Evolutionary conservation across 2,329 filamentous ascomycete species (phyloP).

Genomic region (Exophiala phaeomuriformis): DNA sequence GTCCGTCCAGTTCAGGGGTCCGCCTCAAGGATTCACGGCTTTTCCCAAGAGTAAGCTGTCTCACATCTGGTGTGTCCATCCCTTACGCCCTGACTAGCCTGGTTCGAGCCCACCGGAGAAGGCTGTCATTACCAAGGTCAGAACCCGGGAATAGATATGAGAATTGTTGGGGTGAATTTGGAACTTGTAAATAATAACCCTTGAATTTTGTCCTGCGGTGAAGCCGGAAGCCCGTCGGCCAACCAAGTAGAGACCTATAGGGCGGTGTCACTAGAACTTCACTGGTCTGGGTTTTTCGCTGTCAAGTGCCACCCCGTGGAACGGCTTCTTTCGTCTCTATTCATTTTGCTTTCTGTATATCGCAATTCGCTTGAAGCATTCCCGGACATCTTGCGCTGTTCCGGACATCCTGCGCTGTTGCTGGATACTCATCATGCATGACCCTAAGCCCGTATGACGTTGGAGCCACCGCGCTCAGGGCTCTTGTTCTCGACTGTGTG

Average conservation of each 20-base stretch:
- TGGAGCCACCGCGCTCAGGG: too few species aligned
- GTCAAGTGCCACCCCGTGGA: too few species aligned
- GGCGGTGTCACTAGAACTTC: not conserved
- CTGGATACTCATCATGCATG: too few species aligned
- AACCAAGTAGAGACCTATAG: not conserved
- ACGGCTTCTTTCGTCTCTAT: too few species aligned
- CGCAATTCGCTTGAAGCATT: too few species aligned
- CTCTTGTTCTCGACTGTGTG: too few species aligned
- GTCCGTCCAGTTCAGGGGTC: slow-evolving; percentile 1
- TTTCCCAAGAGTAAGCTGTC: not conserved
- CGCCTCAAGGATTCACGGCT: not conserved
- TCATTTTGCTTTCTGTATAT: too few species aligned
- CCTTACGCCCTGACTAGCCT: slow-evolving; percentile 3
- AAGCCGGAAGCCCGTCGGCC: not conserved
- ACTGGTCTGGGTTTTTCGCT: not conserved
- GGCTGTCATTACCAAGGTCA: not conserved
- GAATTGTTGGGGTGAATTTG: slow-evolving; percentile 1
- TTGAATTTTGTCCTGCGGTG: not conserved
- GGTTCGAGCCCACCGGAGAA: not conserved
- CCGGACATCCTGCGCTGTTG: too few species aligned
- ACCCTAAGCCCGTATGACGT: too few species aligned
- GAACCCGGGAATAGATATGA: slow-evolving; percentile 2
- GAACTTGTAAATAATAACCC: not conserved
- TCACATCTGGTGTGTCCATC: not conserved
- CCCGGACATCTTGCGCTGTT: too few species aligned